Evolutionary conservation across 345 rosid species (phyloP).

Genomic region (Pelargonium nanum): DNA sequence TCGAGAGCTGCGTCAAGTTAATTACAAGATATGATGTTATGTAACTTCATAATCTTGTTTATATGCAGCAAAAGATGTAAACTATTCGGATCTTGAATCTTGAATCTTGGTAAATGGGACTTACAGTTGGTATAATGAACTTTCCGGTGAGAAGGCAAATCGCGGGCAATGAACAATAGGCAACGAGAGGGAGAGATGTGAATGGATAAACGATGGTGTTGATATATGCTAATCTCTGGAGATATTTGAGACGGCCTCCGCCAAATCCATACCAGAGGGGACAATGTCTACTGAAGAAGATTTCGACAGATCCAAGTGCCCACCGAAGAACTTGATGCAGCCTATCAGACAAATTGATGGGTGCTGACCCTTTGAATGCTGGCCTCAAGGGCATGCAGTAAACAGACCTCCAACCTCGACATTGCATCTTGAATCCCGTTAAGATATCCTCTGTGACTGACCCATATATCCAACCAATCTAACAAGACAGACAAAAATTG

Average conservation of each 20-base stretch:
- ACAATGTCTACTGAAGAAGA: slow-evolving; percentile 92
- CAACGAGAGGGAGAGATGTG: slow-evolving; percentile 87
- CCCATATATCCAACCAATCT: slow-evolving; percentile 99
- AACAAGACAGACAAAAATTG: slow-evolving; percentile 10
- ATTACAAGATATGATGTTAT: background rate
- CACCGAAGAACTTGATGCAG: slow-evolving; percentile 91
- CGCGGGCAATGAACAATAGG: slow-evolving; percentile 87
- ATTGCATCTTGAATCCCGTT: slow-evolving; percentile 97
- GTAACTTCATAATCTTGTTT: too few relatives aligned
- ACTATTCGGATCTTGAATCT: background rate
- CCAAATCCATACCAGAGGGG: slow-evolving; percentile 96
- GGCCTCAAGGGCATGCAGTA: slow-evolving; percentile 98
- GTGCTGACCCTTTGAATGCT: slow-evolving; percentile 96
- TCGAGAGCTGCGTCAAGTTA: background rate
- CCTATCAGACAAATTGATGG: slow-evolving; percentile 92
- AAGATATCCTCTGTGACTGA: slow-evolving; percentile 92
- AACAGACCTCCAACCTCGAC: slow-evolving; percentile 96
- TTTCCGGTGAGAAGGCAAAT: slow-evolving; percentile 94
- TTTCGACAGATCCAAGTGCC: slow-evolving; percentile 97
- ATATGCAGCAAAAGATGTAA: background rate
- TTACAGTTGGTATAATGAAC: slow-evolving; percentile 95
- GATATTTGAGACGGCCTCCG: slow-evolving; percentile 90
- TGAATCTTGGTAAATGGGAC: background rate
- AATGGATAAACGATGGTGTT: slow-evolving; percentile 98
- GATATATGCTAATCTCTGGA: slow-evolving; percentile 79